phyloP scores from a whole-genome alignment of 2,329 filamentous ascomycete genomes.

The Aureobasidium sp. region DNA sequence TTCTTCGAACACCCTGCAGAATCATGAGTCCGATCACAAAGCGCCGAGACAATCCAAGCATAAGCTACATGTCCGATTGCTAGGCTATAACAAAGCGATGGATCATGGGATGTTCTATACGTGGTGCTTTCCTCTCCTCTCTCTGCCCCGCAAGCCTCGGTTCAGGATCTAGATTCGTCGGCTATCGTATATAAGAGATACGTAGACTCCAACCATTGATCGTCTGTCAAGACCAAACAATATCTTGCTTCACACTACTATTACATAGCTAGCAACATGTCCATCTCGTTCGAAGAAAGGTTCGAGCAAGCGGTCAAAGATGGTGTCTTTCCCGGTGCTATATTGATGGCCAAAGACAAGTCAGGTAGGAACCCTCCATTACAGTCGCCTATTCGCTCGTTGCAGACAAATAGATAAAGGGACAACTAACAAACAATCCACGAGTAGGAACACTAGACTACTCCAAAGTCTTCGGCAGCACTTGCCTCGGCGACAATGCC shows the following conservation, averaged over 20 bases:
- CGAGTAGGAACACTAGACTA: constrained; percentile 25
- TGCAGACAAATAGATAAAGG: neutral
- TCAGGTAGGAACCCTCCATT: neutral
- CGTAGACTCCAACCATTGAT: too few species aligned
- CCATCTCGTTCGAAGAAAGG: constrained; percentile 20
- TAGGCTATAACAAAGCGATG: too few species aligned
- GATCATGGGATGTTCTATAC: too few species aligned
- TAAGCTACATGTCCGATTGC: too few species aligned
- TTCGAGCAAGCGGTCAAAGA: constrained; percentile 26
- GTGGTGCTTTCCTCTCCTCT: too few species aligned
- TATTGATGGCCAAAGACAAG: constrained; percentile 25
- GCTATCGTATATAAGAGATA: too few species aligned
- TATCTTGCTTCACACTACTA: too few species aligned
- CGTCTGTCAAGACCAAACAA: neutral
- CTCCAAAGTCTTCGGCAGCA: constrained; percentile 25
- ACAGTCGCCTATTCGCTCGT: neutral
- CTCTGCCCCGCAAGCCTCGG: too few species aligned
- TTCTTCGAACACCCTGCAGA: too few species aligned
- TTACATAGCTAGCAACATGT: constrained; percentile 7
- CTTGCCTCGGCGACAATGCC: constrained; percentile 18
- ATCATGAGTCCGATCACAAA: too few species aligned
- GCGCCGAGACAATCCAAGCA: too few species aligned
- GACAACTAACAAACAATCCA: neutral
- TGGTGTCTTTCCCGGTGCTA: constrained; percentile 27
- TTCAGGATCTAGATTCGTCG: too few species aligned